Percentiles rank a stretch among this genome's conserved stretches.
These are phyloP conservation scores for Pistacia atlantica DNA, from an alignment of 345 rosid genomes.

Conservation along the genomic window DNA sequence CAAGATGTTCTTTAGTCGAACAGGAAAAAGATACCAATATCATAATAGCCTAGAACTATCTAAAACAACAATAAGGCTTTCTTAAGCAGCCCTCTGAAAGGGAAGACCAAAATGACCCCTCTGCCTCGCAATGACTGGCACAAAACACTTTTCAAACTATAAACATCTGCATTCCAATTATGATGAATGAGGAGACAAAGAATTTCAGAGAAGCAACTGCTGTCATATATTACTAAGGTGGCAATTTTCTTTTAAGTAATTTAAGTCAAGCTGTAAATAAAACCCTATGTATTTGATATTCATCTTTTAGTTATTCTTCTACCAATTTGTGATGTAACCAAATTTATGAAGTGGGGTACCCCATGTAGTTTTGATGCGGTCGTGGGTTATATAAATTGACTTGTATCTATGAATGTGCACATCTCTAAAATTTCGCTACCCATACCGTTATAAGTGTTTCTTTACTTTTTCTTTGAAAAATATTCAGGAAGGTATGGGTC, in stretches of 20 bases:
- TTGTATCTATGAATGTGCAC: background rate
- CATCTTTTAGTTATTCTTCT: background rate
- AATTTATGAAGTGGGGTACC: background rate
- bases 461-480: background rate
- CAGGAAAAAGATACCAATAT: too few species aligned
- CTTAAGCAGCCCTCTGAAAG: too few species aligned
- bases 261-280: background rate
- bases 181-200: too few species aligned
- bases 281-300: background rate
- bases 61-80: too few species aligned
- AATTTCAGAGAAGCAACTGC: background rate
- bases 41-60: too few species aligned
- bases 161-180: too few species aligned
- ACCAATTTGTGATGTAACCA: background rate
- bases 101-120: too few species aligned
- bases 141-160: too few species aligned
- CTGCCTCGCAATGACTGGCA: too few species aligned
- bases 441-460: background rate
- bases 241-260: background rate
- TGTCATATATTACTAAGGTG: background rate
- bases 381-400: background rate
- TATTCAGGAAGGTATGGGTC: background rate
- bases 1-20: too few species aligned
- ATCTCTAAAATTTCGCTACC: background rate
- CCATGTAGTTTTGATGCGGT: background rate